Conservation (phyloP, 495 filamentous ascomycete species). For the Collariella sp. region DNA sequence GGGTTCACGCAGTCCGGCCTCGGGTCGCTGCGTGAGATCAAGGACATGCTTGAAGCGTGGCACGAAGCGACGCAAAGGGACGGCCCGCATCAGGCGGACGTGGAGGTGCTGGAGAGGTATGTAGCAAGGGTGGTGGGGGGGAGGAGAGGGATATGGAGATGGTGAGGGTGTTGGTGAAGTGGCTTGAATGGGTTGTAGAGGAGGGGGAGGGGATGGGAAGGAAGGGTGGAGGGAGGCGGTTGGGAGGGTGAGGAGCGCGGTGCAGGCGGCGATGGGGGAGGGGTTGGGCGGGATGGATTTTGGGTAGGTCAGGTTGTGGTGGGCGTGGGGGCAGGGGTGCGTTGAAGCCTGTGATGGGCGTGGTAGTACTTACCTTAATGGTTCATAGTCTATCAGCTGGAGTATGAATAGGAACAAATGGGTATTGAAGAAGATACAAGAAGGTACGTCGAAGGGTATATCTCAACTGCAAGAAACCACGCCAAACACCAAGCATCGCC, state of each 20-base stretch:
- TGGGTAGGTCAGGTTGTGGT: slow-evolving; percentile 15
- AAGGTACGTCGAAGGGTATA: neutral
- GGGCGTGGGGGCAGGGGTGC: too few relatives aligned
- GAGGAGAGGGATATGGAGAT: slow-evolving; percentile 65
- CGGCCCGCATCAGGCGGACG: slow-evolving; percentile 69
- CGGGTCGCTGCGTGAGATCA: slow-evolving; percentile 25
- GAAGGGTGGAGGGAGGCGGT: slow-evolving; percentile 43
- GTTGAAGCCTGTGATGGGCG: neutral
- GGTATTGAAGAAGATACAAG: neutral
- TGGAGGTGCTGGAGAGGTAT: slow-evolving; percentile 61
- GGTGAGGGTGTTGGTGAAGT: slow-evolving; percentile 40
- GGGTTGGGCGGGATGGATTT: slow-evolving; percentile 58
- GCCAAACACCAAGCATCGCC: neutral
- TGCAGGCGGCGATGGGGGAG: slow-evolving; percentile 51
- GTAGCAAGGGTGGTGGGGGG: slow-evolving; percentile 52
- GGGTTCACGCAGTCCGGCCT: slow-evolving; percentile 22
- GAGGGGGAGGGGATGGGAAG: slow-evolving; percentile 34
- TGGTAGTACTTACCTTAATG: neutral
- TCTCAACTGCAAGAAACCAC: neutral
- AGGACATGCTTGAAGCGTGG: slow-evolving; percentile 54
- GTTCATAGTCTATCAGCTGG: neutral
- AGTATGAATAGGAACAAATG: neutral
- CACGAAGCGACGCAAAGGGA: slow-evolving; percentile 53
- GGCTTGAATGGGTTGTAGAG: slow-evolving; percentile 64
- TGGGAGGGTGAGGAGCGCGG: slow-evolving; percentile 43